Evolutionary conservation across 768 basidiomycete species (phyloP), one percentile per base, ranked within the genome.

Genomic region (Suillus paluster): DNA sequence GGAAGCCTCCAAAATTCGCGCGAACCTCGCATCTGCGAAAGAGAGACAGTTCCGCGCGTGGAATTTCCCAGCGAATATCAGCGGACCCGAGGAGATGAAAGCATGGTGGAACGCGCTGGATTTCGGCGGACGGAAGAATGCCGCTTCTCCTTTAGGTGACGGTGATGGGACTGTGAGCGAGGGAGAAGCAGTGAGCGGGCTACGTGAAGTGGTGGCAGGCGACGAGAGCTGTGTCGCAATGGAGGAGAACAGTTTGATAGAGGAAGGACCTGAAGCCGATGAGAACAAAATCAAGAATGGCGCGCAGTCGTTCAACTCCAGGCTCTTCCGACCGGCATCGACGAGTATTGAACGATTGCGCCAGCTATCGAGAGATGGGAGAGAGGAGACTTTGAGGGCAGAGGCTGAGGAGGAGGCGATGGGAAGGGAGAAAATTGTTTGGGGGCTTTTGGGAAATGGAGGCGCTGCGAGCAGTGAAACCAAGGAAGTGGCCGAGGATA

Each of bases 31-130:
- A 2, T 69, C 19, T 1, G 73, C 78, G 10, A 74, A 72, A 59
- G 73, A 70, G 3, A 79, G 86, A 44, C 82, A 87, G 62, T 79
- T 79, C 65, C 78, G 79, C 11, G 78, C 78, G 7, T 78, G 79
- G 56, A 75, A 68, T 36, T 75, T 88, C 48, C 89, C 89, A 1
- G 73, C 81, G 0, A 84, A 83, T 1, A 74, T 88, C 11, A 66
- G 63, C 17, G 63, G 50, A 27, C 44, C 60, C 38, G 69, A 64
- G 57, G 67, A 66, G 66, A 77, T 72, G 75, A 69, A 65, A 68
- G 64, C 60, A 59, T 46, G 57, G 38, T 79, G 74, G 79, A 66
- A 71, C 8, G 66, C 57, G 5, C 67, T 78, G 25, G 63, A 77
- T 59, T 80, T 70, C 38, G 65, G 74, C 9, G 67, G 58, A 1